A percentile compares a stretch with the other conserved stretches of the same genome.
Evolutionary conservation across 1,139 yeast genomes (phyloP).

Genomic region (Protomyces lactucae-debilis): DNA sequence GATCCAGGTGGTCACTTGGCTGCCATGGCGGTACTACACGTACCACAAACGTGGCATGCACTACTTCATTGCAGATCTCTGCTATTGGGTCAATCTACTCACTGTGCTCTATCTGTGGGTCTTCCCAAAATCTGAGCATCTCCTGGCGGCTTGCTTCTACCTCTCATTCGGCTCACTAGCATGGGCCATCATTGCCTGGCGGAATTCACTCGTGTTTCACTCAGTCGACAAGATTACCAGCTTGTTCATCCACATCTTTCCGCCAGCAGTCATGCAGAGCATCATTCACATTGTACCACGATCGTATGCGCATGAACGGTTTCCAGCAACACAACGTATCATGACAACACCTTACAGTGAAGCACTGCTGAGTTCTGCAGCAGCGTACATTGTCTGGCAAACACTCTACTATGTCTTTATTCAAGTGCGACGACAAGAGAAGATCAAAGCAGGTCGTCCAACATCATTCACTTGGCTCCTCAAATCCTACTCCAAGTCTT

Average conservation of each 20-base stretch:
- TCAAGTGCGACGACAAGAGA: slow-evolving; percentile 69
- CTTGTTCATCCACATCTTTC: slow-evolving; percentile 83
- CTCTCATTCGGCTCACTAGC: slow-evolving; percentile 56
- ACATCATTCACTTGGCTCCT: slow-evolving; percentile 81
- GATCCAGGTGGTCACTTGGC: slow-evolving; percentile 52
- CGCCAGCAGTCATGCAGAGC: slow-evolving; percentile 83
- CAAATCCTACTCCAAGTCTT: slow-evolving; percentile 54
- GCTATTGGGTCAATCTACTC: slow-evolving; percentile 80
- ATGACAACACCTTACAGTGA: slow-evolving; percentile 65
- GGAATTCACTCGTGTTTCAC: slow-evolving; percentile 87
- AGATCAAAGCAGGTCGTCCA: slow-evolving; percentile 77
- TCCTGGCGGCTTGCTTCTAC: slow-evolving; percentile 22
- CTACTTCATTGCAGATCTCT: slow-evolving; percentile 85
- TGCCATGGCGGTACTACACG: slow-evolving; percentile 82
- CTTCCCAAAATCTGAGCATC: slow-evolving; percentile 55
- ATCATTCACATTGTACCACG: slow-evolving; percentile 66
- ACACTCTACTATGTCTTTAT: slow-evolving; percentile 83
- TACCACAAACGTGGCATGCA: slow-evolving; percentile 76
- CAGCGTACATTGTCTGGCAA: slow-evolving; percentile 93
- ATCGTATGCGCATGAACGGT: slow-evolving; percentile 53
- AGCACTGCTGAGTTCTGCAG: slow-evolving; percentile 72
- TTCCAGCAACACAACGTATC: slow-evolving; percentile 72
- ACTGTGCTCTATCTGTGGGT: slow-evolving; percentile 73
- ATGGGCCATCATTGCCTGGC: slow-evolving; percentile 94
- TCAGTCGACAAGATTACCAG: slow-evolving; percentile 59